Percentiles rank a stretch among this genome's conserved stretches.
phyloP scores from a whole-genome alignment of 331 rosid genomes.

The Rosa hybrid region DNA sequence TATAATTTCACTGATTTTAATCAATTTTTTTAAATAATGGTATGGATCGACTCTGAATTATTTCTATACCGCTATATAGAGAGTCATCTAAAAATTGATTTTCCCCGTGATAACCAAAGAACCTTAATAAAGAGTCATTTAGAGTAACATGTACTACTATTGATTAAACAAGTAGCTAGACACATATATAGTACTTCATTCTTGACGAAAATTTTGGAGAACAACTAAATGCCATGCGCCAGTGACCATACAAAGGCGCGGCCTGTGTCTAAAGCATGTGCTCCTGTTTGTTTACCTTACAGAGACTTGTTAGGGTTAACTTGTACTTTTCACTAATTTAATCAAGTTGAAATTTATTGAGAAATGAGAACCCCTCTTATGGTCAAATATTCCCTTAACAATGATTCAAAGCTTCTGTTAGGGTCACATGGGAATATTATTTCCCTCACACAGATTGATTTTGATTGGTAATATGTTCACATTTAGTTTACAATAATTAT shows the following conservation, averaged over 20 bases:
- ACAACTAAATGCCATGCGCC: neutral
- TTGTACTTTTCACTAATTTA: constrained; percentile 13
- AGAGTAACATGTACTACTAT: no score
- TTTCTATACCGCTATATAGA: no score
- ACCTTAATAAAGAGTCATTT: no score
- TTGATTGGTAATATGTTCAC: constrained; percentile 24
- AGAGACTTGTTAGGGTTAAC: neutral
- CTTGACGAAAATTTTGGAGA: no score
- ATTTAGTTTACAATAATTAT: constrained; percentile 4
- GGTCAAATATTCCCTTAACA: constrained; percentile 55
- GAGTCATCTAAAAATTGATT: no score
- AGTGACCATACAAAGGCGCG: neutral
- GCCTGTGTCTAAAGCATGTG: constrained; percentile 7
- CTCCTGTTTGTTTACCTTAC: constrained; percentile 4
- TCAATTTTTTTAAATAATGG: no score
- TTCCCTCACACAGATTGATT: constrained; percentile 3
- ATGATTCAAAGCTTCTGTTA: constrained; percentile 26
- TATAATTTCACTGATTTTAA: no score
- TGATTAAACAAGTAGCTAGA: no score
- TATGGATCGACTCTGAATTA: no score
- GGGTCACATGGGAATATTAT: constrained; percentile 27
- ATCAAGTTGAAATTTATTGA: constrained; percentile 14
- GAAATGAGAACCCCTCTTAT: neutral
- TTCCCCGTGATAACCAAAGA: no score
- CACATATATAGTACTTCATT: no score